A percentile compares a stretch with the other conserved stretches of the same genome.
These are phyloP conservation scores for Suhomyces sp. DNA, from an alignment of 805 yeast genomes.

Conservation along the genomic window DNA sequence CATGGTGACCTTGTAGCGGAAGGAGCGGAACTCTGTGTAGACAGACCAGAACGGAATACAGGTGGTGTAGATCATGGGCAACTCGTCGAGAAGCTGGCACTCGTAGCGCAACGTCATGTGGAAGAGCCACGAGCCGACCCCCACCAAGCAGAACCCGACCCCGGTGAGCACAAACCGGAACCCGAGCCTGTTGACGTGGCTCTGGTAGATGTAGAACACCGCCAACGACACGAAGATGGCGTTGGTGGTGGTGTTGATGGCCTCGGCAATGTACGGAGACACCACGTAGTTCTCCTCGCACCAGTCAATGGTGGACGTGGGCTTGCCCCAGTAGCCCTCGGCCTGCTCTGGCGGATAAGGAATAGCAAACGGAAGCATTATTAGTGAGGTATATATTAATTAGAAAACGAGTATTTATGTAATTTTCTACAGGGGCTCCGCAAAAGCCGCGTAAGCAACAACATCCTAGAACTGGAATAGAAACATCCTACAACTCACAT, in stretches of 20 bases:
- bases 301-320: conserved; percentile 97
- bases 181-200: conserved; percentile 61
- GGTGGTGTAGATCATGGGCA: conserved; percentile 98
- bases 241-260: conserved; percentile 83
- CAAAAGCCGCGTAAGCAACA: background rate
- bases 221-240: conserved; percentile 53
- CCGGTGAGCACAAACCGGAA: conserved; percentile 67
- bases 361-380: conserved; percentile 47
- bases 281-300: conserved; percentile 96
- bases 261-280: conserved; percentile 82
- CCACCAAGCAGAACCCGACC: conserved; percentile 82
- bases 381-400: background rate
- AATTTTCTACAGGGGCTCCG: background rate
- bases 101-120: conserved; percentile 93
- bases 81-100: conserved; percentile 88
- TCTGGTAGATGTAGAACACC: conserved; percentile 58
- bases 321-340: conserved; percentile 75
- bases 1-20: conserved; percentile 37
- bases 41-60: conserved; percentile 91
- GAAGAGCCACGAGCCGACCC: conserved; percentile 91
- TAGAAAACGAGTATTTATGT: background rate
- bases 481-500: too few relatives aligned
- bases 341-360: conserved; percentile 56
- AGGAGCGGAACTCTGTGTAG: conserved; percentile 54
- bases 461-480: too few relatives aligned